These are phyloP conservation scores for Pseudocercospora eumusae DNA, from an alignment of 2,329 filamentous ascomycete species.

Conservation along the genomic window DNA sequence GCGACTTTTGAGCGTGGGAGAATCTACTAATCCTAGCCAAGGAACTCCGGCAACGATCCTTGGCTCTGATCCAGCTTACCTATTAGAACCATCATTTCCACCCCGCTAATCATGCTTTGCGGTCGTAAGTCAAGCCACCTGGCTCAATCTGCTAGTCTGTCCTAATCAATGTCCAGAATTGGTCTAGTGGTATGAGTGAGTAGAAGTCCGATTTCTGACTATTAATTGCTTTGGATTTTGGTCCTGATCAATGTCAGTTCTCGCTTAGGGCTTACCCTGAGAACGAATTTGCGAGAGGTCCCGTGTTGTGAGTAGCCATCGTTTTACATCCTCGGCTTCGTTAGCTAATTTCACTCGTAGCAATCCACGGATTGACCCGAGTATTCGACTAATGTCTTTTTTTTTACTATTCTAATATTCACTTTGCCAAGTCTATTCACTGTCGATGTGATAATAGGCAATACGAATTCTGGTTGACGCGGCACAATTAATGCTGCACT, in stretches of 20 bases:
- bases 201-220: background rate
- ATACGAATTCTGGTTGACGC: too few relatives aligned
- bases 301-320: slow-evolving; percentile 17
- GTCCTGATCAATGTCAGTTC: too few relatives aligned
- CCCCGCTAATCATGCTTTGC: background rate
- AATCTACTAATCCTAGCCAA: background rate
- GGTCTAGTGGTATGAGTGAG: slow-evolving; percentile 11
- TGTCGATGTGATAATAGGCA: too few relatives aligned
- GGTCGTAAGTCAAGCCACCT: background rate
- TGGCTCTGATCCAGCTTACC: background rate
- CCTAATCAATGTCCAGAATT: background rate
- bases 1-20: background rate
- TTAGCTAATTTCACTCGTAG: too few relatives aligned
- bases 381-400: too few relatives aligned
- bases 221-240: too few relatives aligned
- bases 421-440: too few relatives aligned
- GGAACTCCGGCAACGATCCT: background rate
- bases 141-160: background rate
- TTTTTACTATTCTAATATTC: too few relatives aligned
- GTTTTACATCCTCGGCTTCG: too few relatives aligned
- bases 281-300: slow-evolving; percentile 27
- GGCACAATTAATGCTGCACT: too few relatives aligned
- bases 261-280: slow-evolving; percentile 30
- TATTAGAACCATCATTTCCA: background rate
- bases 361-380: too few relatives aligned